These are phyloP conservation scores for Pseudogymnoascus sp. DNA, from an alignment of 2,329 filamentous ascomycete species.

Conservation along the genomic window DNA sequence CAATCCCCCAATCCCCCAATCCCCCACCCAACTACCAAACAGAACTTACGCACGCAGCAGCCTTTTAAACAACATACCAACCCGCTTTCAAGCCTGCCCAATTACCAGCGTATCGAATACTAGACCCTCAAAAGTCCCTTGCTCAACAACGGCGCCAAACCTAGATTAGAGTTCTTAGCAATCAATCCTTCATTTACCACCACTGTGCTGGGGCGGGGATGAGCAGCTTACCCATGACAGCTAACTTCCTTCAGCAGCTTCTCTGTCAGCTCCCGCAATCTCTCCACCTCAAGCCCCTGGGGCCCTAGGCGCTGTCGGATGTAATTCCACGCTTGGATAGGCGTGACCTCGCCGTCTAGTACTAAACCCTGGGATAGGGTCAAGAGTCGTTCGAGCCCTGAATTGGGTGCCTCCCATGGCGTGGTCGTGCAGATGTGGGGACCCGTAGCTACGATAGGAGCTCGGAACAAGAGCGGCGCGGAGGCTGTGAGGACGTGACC, in stretches of 20 bases:
- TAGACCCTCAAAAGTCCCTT: background rate
- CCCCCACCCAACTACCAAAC: background rate
- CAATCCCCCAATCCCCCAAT: no score
- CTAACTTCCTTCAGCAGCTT: conserved; percentile 28
- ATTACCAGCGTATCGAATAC: background rate
- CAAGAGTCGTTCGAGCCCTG: conserved; percentile 22
- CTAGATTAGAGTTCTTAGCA: background rate
- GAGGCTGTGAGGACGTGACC: background rate
- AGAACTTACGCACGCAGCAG: background rate
- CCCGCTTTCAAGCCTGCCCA: background rate
- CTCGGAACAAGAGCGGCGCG: background rate
- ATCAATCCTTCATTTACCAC: background rate
- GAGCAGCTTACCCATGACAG: conserved; percentile 32
- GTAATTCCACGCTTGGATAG: conserved; percentile 33
- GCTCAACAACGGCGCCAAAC: conserved; percentile 2
- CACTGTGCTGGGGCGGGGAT: background rate
- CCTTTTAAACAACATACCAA: background rate
- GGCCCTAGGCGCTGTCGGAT: conserved; percentile 30
- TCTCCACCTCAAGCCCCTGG: conserved; percentile 23
- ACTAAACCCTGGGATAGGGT: conserved; percentile 21
- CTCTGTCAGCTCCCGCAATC: conserved; percentile 24
- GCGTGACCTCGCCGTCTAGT: conserved; percentile 33
- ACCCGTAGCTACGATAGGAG: background rate
- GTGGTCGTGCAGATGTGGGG: background rate
- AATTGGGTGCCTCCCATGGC: conserved; percentile 15